Conservation (phyloP, 2,329 filamentous ascomycete species). For the Triangularia verruculosa region DNA sequence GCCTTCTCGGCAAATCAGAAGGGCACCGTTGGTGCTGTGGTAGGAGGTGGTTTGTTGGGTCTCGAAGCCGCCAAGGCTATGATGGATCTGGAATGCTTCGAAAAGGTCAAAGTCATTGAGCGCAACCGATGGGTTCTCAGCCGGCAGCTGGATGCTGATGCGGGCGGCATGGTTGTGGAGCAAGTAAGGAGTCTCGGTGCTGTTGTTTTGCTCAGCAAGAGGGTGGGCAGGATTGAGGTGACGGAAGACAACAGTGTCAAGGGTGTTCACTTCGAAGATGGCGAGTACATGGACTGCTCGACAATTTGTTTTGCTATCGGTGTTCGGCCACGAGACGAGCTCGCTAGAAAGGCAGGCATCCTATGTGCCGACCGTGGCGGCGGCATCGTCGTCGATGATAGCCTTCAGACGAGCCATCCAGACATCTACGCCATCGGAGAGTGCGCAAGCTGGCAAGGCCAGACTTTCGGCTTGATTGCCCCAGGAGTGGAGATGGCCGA, state of each 20-base stretch:
- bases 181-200: slow-evolving; percentile 76
- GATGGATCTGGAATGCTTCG: slow-evolving; percentile 76
- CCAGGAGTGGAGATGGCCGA: slow-evolving; percentile 93
- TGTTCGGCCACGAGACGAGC: slow-evolving; percentile 74
- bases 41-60: slow-evolving; percentile 80
- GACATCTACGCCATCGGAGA: slow-evolving; percentile 87
- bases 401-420: slow-evolving; percentile 65
- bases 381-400: slow-evolving; percentile 67
- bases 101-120: slow-evolving; percentile 75
- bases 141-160: slow-evolving; percentile 77
- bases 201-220: slow-evolving; percentile 74
- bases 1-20: slow-evolving; percentile 64
- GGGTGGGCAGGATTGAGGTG: slow-evolving; percentile 69
- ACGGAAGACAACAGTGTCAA: slow-evolving; percentile 65
- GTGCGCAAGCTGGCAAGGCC: slow-evolving; percentile 83
- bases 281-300: slow-evolving; percentile 70
- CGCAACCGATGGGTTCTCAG: slow-evolving; percentile 79
- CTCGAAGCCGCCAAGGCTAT: slow-evolving; percentile 90
- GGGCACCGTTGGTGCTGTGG: slow-evolving; percentile 69
- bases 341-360: slow-evolving; percentile 68
- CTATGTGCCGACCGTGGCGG: slow-evolving; percentile 69
- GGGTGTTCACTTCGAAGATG: slow-evolving; percentile 78
- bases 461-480: slow-evolving; percentile 85
- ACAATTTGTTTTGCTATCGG: slow-evolving; percentile 90
- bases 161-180: slow-evolving; percentile 76